These are phyloP conservation scores for Hippophae tibetana DNA, from an alignment of 306 rosid genomes.

Conservation along the genomic window DNA sequence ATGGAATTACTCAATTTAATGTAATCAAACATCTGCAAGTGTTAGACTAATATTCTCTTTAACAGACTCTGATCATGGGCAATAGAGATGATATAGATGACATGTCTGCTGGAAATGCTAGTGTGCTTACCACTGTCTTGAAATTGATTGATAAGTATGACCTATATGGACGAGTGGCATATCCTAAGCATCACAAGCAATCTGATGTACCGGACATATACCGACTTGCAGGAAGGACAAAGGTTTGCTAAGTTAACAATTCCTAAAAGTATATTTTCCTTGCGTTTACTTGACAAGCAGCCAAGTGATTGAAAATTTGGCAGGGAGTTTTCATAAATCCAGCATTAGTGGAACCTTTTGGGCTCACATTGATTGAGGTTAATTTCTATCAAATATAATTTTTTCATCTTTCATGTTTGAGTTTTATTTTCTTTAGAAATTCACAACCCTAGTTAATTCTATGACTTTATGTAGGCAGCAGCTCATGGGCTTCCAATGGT, in stretches of 20 bases:
- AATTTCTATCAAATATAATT: slow-evolving; percentile 12
- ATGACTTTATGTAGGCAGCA: slow-evolving; percentile 56
- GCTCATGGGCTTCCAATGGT: slow-evolving; percentile 95
- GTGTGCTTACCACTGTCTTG: slow-evolving; percentile 66
- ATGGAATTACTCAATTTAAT: slow-evolving; percentile 2
- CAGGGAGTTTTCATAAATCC: slow-evolving; percentile 98
- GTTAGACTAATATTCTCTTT: slow-evolving; percentile 20
- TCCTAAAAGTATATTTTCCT: background rate
- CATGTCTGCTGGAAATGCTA: slow-evolving; percentile 71
- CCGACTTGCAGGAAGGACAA: slow-evolving; percentile 73
- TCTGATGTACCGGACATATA: slow-evolving; percentile 90
- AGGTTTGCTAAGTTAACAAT: slow-evolving; percentile 31
- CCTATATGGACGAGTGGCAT: slow-evolving; percentile 81
- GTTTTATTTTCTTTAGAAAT: slow-evolving; percentile 11
- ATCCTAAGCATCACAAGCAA: slow-evolving; percentile 89
- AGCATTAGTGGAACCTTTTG: slow-evolving; percentile 88
- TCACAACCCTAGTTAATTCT: slow-evolving; percentile 6
- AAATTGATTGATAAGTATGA: slow-evolving; percentile 82
- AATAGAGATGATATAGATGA: slow-evolving; percentile 76
- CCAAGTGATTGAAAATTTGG: slow-evolving; percentile 22
- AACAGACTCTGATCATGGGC: slow-evolving; percentile 79
- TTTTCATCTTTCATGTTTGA: slow-evolving; percentile 4
- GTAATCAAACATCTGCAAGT: background rate
- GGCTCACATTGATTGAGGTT: slow-evolving; percentile 91
- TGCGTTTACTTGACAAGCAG: slow-evolving; percentile 6